phyloP scores from a whole-genome alignment of 2,329 filamentous ascomycete species.

The Colletotrichum lentis region DNA sequence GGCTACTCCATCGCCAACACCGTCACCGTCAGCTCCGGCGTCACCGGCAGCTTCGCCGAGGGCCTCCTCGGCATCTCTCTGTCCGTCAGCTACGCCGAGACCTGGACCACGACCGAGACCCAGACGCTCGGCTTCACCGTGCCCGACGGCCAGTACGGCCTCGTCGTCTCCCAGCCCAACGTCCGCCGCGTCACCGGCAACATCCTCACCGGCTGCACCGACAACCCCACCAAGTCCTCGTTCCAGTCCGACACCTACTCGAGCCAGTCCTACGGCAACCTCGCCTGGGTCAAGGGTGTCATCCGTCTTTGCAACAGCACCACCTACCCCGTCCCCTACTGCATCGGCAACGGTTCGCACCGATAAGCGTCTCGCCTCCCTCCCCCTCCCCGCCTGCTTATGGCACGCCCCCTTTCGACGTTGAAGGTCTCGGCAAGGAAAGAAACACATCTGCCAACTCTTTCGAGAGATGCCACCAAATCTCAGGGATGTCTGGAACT shows the following conservation, averaged over 20 bases:
- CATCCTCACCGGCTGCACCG: conserved; percentile 48
- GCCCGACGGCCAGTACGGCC: conserved; percentile 49
- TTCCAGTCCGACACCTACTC: conserved; percentile 50
- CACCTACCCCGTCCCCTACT: conserved; percentile 49
- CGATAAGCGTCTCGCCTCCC: neutral
- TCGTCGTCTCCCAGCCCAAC: conserved; percentile 50
- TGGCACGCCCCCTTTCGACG: neutral
- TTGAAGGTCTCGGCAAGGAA: conserved; percentile 1
- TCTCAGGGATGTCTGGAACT: conserved; percentile 33
- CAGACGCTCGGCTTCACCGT: conserved; percentile 46
- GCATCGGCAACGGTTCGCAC: conserved; percentile 46
- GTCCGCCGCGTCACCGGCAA: conserved; percentile 48
- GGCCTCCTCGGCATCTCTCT: conserved; percentile 41
- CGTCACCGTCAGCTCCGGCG: conserved; percentile 41
- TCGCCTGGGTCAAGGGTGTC: conserved; percentile 52
- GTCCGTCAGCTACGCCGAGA: conserved; percentile 40
- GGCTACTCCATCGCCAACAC: conserved; percentile 49
- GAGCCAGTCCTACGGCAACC: conserved; percentile 44
- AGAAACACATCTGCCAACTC: conserved; percentile 8
- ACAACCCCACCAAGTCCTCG: conserved; percentile 40
- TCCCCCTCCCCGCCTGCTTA: too few relatives aligned
- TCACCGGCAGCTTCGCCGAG: conserved; percentile 41
- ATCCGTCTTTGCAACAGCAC: conserved; percentile 50
- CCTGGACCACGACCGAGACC: conserved; percentile 47
- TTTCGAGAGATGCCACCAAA: conserved; percentile 28